Percentiles rank a stretch among this genome's conserved stretches.
Evolutionary conservation across 106 monocot genomes (phyloP).

Genomic region (Phalaenopsis equestris): DNA sequence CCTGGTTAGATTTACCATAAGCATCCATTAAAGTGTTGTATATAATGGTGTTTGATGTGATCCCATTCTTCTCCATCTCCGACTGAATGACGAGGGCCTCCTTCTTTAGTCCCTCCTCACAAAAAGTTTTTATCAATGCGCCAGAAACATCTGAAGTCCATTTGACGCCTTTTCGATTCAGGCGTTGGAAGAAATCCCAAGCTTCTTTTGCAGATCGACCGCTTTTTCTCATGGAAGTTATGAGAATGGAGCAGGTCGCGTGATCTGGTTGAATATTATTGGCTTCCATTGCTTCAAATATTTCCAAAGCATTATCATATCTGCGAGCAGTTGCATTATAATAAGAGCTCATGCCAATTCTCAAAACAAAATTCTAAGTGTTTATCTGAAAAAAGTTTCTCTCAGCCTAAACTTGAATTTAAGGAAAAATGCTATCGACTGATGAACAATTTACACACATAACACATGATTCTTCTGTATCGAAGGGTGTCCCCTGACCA

Average conservation of each 20-base stretch:
- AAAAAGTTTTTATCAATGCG: slow-evolving; percentile 78
- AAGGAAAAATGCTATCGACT: neutral
- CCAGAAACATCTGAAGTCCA: slow-evolving; percentile 58
- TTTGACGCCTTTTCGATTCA: slow-evolving; percentile 82
- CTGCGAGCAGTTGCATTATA: slow-evolving; percentile 26
- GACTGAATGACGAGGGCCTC: slow-evolving; percentile 88
- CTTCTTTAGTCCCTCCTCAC: slow-evolving; percentile 74
- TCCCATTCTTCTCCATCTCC: slow-evolving; percentile 93
- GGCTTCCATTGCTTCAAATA: slow-evolving; percentile 65
- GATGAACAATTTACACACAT: neutral
- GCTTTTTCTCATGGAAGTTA: slow-evolving; percentile 69
- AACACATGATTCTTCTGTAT: too few species aligned
- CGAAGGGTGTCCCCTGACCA: too few species aligned
- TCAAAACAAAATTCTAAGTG: neutral
- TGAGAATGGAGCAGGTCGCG: slow-evolving; percentile 73
- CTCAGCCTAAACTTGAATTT: neutral
- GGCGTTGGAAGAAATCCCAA: slow-evolving; percentile 78
- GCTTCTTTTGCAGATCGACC: slow-evolving; percentile 65
- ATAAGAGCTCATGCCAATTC: neutral
- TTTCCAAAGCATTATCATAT: slow-evolving; percentile 84
- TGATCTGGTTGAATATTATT: slow-evolving; percentile 81
- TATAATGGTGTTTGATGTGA: slow-evolving; percentile 66
- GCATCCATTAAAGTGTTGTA: slow-evolving; percentile 94
- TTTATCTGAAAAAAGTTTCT: neutral
- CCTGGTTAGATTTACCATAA: slow-evolving; percentile 65